These are phyloP conservation scores for Aspergillus intermedius DNA, from an alignment of 2,329 filamentous ascomycete genomes.

Conservation along the genomic window DNA sequence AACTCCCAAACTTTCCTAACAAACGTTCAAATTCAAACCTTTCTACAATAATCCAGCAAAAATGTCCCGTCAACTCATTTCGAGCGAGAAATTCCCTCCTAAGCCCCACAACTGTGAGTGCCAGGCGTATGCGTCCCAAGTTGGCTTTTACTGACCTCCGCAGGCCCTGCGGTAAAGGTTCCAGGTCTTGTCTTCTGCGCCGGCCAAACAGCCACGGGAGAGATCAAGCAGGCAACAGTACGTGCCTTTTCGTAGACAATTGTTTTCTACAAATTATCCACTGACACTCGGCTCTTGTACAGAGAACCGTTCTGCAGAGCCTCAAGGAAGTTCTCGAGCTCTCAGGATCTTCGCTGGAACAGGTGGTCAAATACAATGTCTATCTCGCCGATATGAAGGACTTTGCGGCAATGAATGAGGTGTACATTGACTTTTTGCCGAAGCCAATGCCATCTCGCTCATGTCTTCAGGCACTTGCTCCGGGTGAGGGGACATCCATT, in stretches of 20 bases:
- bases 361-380: slow-evolving; percentile 60
- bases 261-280: background rate
- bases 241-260: slow-evolving; percentile 2
- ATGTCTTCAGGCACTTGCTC: slow-evolving; percentile 36
- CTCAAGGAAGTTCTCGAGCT: slow-evolving; percentile 55
- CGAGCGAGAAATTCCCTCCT: no score
- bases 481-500: slow-evolving; percentile 37
- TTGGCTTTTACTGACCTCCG: background rate
- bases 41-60: no score
- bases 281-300: background rate
- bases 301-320: slow-evolving; percentile 40
- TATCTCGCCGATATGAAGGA: slow-evolving; percentile 59
- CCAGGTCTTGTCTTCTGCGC: slow-evolving; percentile 44
- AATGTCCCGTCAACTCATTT: no score
- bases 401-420: slow-evolving; percentile 65
- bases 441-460: slow-evolving; percentile 35
- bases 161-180: slow-evolving; percentile 38
- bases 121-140: background rate
- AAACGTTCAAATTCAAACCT: no score
- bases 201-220: slow-evolving; percentile 45
- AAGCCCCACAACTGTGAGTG: no score
- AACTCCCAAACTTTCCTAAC: no score
- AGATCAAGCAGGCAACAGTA: slow-evolving; percentile 44
- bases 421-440: slow-evolving; percentile 30
- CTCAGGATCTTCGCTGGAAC: slow-evolving; percentile 51